These are phyloP conservation scores for Cyberlindnera amylophila DNA, from an alignment of 805 yeast genomes.

Conservation along the genomic window DNA sequence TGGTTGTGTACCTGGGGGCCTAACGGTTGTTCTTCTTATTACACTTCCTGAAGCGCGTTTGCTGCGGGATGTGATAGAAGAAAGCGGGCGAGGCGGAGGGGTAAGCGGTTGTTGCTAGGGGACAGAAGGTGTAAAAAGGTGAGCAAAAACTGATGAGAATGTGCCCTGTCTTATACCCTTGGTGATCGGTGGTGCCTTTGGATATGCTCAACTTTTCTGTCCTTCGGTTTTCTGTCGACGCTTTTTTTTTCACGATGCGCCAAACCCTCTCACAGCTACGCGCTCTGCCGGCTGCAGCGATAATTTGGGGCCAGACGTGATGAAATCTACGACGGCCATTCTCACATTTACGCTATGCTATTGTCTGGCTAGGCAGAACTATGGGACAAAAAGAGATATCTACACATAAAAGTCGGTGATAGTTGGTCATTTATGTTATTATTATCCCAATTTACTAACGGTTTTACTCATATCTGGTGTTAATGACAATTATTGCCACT, in stretches of 20 bases:
- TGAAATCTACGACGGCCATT: conserved; percentile 3
- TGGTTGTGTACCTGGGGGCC: background rate
- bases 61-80: conserved; percentile 1
- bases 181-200: conserved; percentile 1
- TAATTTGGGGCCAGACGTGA: background rate
- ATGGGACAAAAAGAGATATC: no score
- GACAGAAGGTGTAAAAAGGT: background rate
- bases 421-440: no score
- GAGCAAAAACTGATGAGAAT: background rate
- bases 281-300: no score
- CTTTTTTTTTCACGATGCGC: conserved; percentile 5
- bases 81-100: background rate
- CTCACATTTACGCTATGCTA: no score
- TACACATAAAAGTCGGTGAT: no score
- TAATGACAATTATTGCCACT: no score
- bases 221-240: conserved; percentile 11
- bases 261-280: background rate
- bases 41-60: conserved; percentile 4
- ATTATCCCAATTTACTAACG: no score
- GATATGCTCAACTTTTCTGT: background rate
- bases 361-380: no score
- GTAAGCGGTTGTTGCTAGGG: background rate
- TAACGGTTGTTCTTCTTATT: background rate
- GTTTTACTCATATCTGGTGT: no score
- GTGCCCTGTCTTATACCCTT: conserved; percentile 1